phyloP scores from a whole-genome alignment of 768 basidiomycete species.

The Phylloporus rhodoxanthus region DNA sequence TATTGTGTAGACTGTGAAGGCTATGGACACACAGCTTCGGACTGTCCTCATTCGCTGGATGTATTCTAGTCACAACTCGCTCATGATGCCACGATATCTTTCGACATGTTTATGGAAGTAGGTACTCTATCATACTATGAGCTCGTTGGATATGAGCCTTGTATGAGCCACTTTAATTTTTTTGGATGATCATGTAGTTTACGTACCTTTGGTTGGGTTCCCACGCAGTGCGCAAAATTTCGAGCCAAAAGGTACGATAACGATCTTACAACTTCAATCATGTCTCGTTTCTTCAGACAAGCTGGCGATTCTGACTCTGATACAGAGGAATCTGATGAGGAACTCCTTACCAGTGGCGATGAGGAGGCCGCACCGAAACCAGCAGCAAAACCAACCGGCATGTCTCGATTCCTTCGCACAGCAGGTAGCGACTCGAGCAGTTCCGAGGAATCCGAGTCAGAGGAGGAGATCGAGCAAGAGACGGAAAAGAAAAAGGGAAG shows the following conservation, averaged over 20 bases:
- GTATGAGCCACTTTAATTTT: slow-evolving; percentile 7
- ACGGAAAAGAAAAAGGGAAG: slow-evolving; percentile 36
- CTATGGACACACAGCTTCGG: slow-evolving; percentile 64
- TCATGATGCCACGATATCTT: slow-evolving; percentile 6
- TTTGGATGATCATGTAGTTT: not conserved
- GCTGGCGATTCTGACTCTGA: slow-evolving; percentile 78
- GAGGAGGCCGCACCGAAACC: slow-evolving; percentile 48
- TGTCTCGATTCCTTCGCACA: slow-evolving; percentile 74
- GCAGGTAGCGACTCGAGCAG: slow-evolving; percentile 52
- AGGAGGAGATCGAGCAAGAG: slow-evolving; percentile 51
- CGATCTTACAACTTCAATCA: slow-evolving; percentile 30
- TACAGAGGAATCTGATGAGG: slow-evolving; percentile 68
- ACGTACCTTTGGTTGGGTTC: slow-evolving; percentile 12
- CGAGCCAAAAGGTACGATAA: slow-evolving; percentile 20
- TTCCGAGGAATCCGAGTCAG: slow-evolving; percentile 49
- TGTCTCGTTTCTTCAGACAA: slow-evolving; percentile 89
- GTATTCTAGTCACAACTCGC: slow-evolving; percentile 54
- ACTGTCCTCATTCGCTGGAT: slow-evolving; percentile 83
- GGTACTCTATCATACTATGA: slow-evolving; percentile 17
- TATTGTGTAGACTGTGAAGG: slow-evolving; percentile 86
- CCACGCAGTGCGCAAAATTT: slow-evolving; percentile 18
- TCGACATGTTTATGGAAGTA: slow-evolving; percentile 12
- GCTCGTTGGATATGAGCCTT: slow-evolving; percentile 13
- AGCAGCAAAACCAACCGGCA: slow-evolving; percentile 32
- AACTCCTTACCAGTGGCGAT: slow-evolving; percentile 65